phyloP scores from a whole-genome alignment of 1,284 basidiomycete species.

The Sanghuangporus weigelae region DNA sequence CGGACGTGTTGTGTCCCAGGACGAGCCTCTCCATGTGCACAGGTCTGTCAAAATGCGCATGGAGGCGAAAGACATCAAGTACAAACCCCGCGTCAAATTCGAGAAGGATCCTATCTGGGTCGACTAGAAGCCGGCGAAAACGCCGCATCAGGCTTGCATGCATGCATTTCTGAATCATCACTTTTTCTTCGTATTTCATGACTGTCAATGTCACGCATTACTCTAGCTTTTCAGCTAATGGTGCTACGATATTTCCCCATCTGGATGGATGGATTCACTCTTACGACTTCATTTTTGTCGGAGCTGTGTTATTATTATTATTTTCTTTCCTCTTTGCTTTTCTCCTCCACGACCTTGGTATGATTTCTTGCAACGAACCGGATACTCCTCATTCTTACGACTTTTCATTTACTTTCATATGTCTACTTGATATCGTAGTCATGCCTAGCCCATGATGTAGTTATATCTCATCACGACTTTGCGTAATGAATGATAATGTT shows the following conservation, averaged over 20 bases:
- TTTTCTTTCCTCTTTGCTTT: too few relatives aligned
- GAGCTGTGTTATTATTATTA: too few relatives aligned
- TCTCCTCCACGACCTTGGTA: neutral
- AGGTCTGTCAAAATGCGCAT: constrained; percentile 17
- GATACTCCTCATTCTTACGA: neutral
- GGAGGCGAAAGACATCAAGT: constrained; percentile 13
- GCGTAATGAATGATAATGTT: too few relatives aligned
- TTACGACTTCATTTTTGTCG: too few relatives aligned
- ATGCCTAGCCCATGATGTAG: too few relatives aligned
- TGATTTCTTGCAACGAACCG: neutral
- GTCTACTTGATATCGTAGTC: too few relatives aligned
- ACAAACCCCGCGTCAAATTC: constrained; percentile 13
- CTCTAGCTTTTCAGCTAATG: too few relatives aligned
- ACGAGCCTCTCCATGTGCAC: constrained; percentile 13
- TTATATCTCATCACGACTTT: too few relatives aligned
- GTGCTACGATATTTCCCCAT: too few relatives aligned
- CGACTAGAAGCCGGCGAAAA: neutral
- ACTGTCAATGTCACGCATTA: too few relatives aligned
- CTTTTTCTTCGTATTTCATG: neutral
- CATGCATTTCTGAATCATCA: neutral
- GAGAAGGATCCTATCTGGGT: constrained; percentile 9
- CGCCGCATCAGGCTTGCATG: neutral
- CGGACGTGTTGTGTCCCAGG: constrained; percentile 4
- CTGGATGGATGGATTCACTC: too few relatives aligned
- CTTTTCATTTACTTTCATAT: too few relatives aligned